Evolutionary conservation across 2,329 filamentous ascomycete species (phyloP), one percentile per base, ranked within the genome.

Genomic region (Talaromyces sp.): DNA sequence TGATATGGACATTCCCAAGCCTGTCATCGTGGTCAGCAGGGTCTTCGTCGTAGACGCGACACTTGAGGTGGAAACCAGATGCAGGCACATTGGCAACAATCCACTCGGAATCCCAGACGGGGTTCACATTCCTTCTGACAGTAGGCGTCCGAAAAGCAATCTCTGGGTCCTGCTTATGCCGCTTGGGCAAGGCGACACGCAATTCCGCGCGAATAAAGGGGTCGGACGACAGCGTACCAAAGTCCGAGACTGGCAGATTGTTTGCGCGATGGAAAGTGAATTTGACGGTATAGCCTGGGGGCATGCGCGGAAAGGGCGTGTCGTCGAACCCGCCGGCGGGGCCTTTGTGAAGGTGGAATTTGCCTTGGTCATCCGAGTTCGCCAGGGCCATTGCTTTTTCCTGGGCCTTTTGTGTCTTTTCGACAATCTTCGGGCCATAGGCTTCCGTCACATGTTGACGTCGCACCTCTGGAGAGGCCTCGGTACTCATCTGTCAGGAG

Each of bases 21-120:
- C 91, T 84, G 75, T 98, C 93, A 70, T 98, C 89, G 65, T 89
- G 86, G 71, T 97, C 90, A 1, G 88, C 85, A 35, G 87, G 86
- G 75, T 98, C 93, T 73, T 98, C 93, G 69, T 98, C 93, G 75
- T 93, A 96, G 19, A 98, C 77, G 58, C 90, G 84, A 63, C 90
- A 91, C 72, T 96, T 96, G 66, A 98, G 82, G 60, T 82, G 84
- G 77, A 96, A 96, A 4, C 93, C 93, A 0, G 84, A 85, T 0
- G 87, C 80, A 0, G 93, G 93, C 1, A 97, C 83, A 66, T 96
- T 96, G 63, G 90, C 91, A 26, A 98, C 88, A 24, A 91, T 82
- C 93, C 93, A 98, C 62, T 91, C 84, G 41, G 88, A 85, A 54
- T 96, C 83, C 93, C 93, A 98, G 54, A 79, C 81, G 0, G 93